phyloP scores from a whole-genome alignment of 1,139 yeast genomes.

The Yarrowia galli region DNA sequence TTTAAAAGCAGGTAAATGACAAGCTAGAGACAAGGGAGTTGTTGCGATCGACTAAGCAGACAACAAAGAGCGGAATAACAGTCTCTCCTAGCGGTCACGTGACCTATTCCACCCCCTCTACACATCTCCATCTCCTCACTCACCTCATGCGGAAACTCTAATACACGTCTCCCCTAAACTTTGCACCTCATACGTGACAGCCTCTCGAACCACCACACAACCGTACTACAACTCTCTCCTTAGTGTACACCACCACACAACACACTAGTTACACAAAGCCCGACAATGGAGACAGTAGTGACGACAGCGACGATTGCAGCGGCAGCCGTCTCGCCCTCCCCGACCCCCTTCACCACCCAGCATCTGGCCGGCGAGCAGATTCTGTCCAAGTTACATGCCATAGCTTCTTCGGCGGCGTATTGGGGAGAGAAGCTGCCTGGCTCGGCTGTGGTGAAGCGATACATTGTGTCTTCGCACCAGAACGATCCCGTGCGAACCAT shows the following conservation, averaged over 20 bases:
- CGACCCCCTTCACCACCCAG: constrained; percentile 29
- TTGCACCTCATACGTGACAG: constrained; percentile 30
- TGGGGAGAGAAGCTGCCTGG: constrained; percentile 62
- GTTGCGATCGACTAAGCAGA: background rate
- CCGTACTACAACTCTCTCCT: background rate
- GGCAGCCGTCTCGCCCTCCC: constrained; percentile 33
- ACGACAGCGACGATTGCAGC: constrained; percentile 22
- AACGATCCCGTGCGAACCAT: constrained; percentile 92
- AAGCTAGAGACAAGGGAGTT: too few species aligned
- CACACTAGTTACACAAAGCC: background rate
- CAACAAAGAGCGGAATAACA: background rate
- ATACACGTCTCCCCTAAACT: constrained; percentile 12
- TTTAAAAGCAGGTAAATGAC: background rate
- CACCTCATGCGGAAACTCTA: background rate
- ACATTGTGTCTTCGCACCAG: constrained; percentile 87
- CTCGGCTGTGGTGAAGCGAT: constrained; percentile 74
- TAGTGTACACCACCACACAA: background rate
- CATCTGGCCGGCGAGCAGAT: constrained; percentile 37
- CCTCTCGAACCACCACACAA: background rate
- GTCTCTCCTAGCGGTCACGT: background rate
- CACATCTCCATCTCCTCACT: background rate
- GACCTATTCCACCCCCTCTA: background rate
- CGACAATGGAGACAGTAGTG: constrained; percentile 35
- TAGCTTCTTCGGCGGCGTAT: constrained; percentile 31
- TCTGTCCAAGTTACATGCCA: constrained; percentile 35